Evolutionary conservation across 2,329 filamentous ascomycete genomes (phyloP).

Genomic region (Pyrenophora teres): DNA sequence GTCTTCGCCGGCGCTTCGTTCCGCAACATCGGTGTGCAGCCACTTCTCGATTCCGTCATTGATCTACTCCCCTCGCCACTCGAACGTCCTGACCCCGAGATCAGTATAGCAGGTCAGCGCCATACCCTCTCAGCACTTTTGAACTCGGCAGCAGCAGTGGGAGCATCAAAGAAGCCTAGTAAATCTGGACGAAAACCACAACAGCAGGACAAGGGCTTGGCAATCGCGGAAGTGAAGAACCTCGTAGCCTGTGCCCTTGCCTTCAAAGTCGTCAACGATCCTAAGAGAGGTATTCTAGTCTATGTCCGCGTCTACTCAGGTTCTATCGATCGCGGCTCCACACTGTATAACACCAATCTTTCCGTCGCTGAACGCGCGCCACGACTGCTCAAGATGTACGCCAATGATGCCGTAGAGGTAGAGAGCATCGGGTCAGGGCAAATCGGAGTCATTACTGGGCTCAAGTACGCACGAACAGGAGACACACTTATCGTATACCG

Average conservation of each 20-base stretch:
- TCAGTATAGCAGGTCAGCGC: constrained; percentile 66
- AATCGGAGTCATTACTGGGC: constrained; percentile 88
- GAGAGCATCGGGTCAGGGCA: constrained; percentile 80
- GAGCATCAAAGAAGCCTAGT: constrained; percentile 18
- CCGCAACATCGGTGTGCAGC: constrained; percentile 90
- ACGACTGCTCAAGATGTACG: constrained; percentile 86
- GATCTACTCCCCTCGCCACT: constrained; percentile 84
- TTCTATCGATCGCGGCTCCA: constrained; percentile 70
- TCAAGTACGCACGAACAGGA: constrained; percentile 90
- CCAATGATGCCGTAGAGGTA: constrained; percentile 83
- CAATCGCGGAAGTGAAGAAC: constrained; percentile 56
- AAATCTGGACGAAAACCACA: constrained; percentile 22
- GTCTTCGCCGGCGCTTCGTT: constrained; percentile 93
- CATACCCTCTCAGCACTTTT: constrained; percentile 59
- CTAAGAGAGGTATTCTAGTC: constrained; percentile 82
- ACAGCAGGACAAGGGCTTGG: constrained; percentile 6
- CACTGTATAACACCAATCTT: constrained; percentile 86
- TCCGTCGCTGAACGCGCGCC: constrained; percentile 78
- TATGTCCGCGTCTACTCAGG: constrained; percentile 94
- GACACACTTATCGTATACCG: constrained; percentile 84
- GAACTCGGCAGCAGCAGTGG: constrained; percentile 39
- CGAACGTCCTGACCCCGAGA: constrained; percentile 78
- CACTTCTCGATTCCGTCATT: constrained; percentile 83
- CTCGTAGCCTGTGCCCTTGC: constrained; percentile 72
- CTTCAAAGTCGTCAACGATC: constrained; percentile 94